These are phyloP conservation scores for Nakaseomyces uthaithaninus DNA, from an alignment of 1,139 yeast genomes.

Conservation along the genomic window DNA sequence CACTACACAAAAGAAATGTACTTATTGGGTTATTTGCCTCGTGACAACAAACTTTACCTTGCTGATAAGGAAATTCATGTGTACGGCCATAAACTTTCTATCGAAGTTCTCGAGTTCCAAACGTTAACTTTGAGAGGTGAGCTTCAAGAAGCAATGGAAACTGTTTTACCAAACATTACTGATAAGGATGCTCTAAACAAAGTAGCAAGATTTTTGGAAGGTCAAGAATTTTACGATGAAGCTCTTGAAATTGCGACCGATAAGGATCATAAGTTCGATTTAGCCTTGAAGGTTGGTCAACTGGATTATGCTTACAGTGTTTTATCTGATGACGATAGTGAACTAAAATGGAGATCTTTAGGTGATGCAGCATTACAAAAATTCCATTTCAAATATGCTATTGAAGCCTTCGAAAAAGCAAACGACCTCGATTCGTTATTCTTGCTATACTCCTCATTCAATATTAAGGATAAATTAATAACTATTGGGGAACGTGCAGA, in stretches of 20 bases:
- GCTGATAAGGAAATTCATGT: constrained; percentile 86
- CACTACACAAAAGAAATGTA: constrained; percentile 88
- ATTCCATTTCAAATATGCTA: constrained; percentile 79
- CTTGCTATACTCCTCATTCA: constrained; percentile 75
- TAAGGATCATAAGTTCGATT: constrained; percentile 76
- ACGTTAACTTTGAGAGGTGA: constrained; percentile 94
- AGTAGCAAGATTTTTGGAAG: constrained; percentile 86
- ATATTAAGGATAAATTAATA: constrained; percentile 51
- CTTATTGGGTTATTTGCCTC: constrained; percentile 79
- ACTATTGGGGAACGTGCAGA: constrained; percentile 60
- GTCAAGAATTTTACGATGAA: constrained; percentile 77
- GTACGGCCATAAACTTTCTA: constrained; percentile 70
- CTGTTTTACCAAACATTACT: constrained; percentile 54
- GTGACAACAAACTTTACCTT: constrained; percentile 82
- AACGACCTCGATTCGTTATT: constrained; percentile 76
- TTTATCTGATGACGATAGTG: constrained; percentile 47
- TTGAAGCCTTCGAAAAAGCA: constrained; percentile 71
- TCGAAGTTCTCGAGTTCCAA: constrained; percentile 87
- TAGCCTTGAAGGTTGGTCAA: constrained; percentile 62
- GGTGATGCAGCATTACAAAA: constrained; percentile 78
- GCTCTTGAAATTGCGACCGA: constrained; percentile 80
- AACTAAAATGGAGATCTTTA: constrained; percentile 79
- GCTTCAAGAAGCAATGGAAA: constrained; percentile 59
- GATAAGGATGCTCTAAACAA: constrained; percentile 66
- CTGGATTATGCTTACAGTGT: constrained; percentile 66